These are phyloP conservation scores for Striga asiatica DNA, from an alignment of 257 asterid genomes.

Conservation along the genomic window DNA sequence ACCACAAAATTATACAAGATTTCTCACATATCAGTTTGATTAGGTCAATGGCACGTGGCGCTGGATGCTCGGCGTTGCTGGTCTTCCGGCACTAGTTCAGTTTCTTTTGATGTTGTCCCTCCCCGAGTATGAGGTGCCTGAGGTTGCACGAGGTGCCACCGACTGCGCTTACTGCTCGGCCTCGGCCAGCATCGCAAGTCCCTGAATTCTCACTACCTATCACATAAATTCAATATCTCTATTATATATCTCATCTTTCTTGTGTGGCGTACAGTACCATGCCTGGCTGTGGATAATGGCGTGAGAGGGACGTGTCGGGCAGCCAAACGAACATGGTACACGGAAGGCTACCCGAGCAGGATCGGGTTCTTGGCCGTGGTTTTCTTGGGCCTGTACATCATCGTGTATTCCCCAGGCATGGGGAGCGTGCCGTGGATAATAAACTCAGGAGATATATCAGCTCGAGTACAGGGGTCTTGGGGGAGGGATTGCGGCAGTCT, in stretches of 20 bases:
- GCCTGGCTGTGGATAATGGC: conserved; percentile 24
- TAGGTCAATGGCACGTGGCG: conserved; percentile 41
- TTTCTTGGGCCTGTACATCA: conserved; percentile 43
- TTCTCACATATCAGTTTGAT: too few species aligned
- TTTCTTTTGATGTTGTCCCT: conserved; percentile 34
- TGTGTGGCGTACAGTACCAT: too few species aligned
- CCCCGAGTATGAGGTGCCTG: conserved; percentile 49
- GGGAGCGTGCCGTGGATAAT: conserved; percentile 67
- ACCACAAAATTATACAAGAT: too few species aligned
- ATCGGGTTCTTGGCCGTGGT: conserved; percentile 46
- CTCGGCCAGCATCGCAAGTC: conserved; percentile 23
- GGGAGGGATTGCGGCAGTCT: conserved; percentile 59
- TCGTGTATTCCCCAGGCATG: conserved; percentile 58
- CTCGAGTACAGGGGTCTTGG: conserved; percentile 53
- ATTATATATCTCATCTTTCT: too few species aligned
- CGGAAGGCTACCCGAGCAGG: conserved; percentile 53
- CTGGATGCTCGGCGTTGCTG: conserved; percentile 41
- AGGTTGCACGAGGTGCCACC: conserved; percentile 38
- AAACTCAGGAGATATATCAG: conserved; percentile 58
- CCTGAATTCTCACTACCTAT: too few species aligned
- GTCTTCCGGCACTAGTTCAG: conserved; percentile 36
- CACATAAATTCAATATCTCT: too few species aligned
- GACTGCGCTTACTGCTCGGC: conserved; percentile 44
- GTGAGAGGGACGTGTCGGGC: conserved; percentile 22
- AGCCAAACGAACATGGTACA: conserved; percentile 38